Percentiles rank a stretch among this genome's conserved stretches.
These are phyloP conservation scores for Ormosia emarginata DNA, from an alignment of 306 rosid genomes.

Conservation along the genomic window DNA sequence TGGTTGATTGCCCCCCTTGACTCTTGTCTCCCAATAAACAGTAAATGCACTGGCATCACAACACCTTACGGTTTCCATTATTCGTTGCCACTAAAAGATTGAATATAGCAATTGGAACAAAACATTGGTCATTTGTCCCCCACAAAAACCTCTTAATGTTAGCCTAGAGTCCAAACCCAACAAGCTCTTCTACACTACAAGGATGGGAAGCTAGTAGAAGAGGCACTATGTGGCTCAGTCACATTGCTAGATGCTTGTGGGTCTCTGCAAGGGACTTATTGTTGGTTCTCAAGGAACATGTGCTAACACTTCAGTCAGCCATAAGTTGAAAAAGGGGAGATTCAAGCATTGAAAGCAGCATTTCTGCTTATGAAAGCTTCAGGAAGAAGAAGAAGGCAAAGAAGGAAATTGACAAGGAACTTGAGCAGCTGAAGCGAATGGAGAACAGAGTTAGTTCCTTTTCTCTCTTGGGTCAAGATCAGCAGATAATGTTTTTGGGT, in stretches of 20 bases:
- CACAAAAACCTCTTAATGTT: not conserved
- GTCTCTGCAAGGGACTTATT: slow-evolving; percentile 44
- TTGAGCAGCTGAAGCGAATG: slow-evolving; percentile 46
- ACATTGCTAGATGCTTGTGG: slow-evolving; percentile 64
- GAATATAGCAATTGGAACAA: slow-evolving; percentile 14
- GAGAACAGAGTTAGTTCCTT: slow-evolving; percentile 30
- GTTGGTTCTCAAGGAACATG: slow-evolving; percentile 50
- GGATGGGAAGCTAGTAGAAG: slow-evolving; percentile 40
- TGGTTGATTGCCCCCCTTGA: slow-evolving; percentile 36
- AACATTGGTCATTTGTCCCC: slow-evolving; percentile 16
- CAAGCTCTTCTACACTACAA: slow-evolving; percentile 49
- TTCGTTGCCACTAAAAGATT: not conserved
- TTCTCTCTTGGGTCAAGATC: slow-evolving; percentile 33
- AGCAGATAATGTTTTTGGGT: slow-evolving; percentile 18
- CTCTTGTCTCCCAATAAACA: slow-evolving; percentile 33
- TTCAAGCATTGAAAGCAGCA: slow-evolving; percentile 41
- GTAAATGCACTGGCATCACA: slow-evolving; percentile 31
- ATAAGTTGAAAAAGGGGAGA: slow-evolving; percentile 54
- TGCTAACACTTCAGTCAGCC: slow-evolving; percentile 58
- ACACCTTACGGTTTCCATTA: slow-evolving; percentile 18
- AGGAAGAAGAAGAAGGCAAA: slow-evolving; percentile 60
- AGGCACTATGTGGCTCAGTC: slow-evolving; percentile 45
- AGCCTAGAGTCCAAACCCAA: slow-evolving; percentile 42
- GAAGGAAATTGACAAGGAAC: slow-evolving; percentile 47
- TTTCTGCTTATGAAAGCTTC: slow-evolving; percentile 47